Evolutionary conservation across 257 asterid species (phyloP), one percentile per base, ranked within the genome.

Genomic region (Capsicum baccatum): DNA sequence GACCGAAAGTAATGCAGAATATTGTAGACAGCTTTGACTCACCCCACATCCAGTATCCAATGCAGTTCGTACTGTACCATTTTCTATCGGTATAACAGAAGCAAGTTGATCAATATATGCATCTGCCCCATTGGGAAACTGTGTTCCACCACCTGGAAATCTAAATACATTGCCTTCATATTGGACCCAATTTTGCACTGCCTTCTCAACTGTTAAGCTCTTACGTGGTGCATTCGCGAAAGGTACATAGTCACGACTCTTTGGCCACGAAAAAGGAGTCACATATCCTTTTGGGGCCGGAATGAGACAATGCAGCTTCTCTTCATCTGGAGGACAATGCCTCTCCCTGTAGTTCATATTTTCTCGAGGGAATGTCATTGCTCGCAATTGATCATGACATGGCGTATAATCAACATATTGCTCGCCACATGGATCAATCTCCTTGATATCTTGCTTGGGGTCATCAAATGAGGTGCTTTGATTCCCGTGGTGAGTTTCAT

Each of bases 11-110:
- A 63, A 11, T 55, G 19, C 42, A 15, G 59, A 79, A 12, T 55
- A 55, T 14, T 70, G 47, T 42, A 5, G 33, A 64, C 14, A 59
- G 66, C 37, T n/a, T 59, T 60, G 35, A 73, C 90, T 86, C 81
- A 86, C 92, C 88, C 92, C 92, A 79, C 92, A 90, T 44, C 90
- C 92, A 5, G 91, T 90, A 56, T 90, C 92, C 13, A 90, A 44
- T 26, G 91, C 92, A 55, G 90, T 90, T 82, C 92, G 80, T 10
- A 90, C 86, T 0, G 85, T 85, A 48, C 91, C 92, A 73, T 88
- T 89, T 33, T 84, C 88, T 9, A 90, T 85, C 3, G 92, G 91
- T 26, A 90, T 88, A 16, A 86, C 89, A 66, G 90, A 82, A 39
- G 91, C 90, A 76, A 90, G 91, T 81, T 90, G 85, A 9, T 90